Conservation (phyloP, 495 filamentous ascomycete species). For the Xylaria intraflava region DNA sequence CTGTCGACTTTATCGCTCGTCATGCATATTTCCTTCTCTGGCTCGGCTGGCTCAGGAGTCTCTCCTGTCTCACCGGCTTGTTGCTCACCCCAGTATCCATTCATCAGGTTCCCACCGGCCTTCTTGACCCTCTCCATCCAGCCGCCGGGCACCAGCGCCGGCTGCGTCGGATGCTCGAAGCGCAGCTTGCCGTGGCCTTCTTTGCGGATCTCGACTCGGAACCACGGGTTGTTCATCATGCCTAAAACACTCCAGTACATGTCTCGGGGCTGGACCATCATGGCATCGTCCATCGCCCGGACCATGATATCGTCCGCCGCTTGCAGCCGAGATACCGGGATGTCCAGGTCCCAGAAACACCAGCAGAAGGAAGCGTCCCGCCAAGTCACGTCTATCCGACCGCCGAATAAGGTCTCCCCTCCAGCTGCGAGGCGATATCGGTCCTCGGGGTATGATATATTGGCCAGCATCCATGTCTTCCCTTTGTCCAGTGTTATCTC, state of each 20-base stretch:
- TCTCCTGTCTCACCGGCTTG: slow-evolving; percentile 52
- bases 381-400: slow-evolving; percentile 73
- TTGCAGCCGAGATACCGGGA: slow-evolving; percentile 56
- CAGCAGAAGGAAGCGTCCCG: slow-evolving; percentile 83
- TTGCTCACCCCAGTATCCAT: slow-evolving; percentile 84
- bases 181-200: slow-evolving; percentile 55
- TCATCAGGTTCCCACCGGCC: slow-evolving; percentile 70
- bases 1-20: slow-evolving; percentile 60
- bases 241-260: slow-evolving; percentile 97
- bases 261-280: slow-evolving; percentile 82
- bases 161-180: slow-evolving; percentile 90
- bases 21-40: slow-evolving; percentile 68
- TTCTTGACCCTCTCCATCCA: slow-evolving; percentile 98
- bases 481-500: slow-evolving; percentile 85
- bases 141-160: slow-evolving; percentile 68
- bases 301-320: slow-evolving; percentile 69
- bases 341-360: slow-evolving; percentile 86
- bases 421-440: slow-evolving; percentile 63
- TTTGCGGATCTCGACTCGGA: slow-evolving; percentile 68
- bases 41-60: slow-evolving; percentile 28
- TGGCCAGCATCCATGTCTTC: slow-evolving; percentile 71
- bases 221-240: slow-evolving; percentile 99
- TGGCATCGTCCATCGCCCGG: slow-evolving; percentile 84
- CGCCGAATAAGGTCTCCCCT: slow-evolving; percentile 65
- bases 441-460: slow-evolving; percentile 83